A percentile compares a stretch with the other conserved stretches of the same genome.
phyloP scores from a whole-genome alignment of 495 filamentous ascomycete species.

The Aspergillus olivimuriae region DNA sequence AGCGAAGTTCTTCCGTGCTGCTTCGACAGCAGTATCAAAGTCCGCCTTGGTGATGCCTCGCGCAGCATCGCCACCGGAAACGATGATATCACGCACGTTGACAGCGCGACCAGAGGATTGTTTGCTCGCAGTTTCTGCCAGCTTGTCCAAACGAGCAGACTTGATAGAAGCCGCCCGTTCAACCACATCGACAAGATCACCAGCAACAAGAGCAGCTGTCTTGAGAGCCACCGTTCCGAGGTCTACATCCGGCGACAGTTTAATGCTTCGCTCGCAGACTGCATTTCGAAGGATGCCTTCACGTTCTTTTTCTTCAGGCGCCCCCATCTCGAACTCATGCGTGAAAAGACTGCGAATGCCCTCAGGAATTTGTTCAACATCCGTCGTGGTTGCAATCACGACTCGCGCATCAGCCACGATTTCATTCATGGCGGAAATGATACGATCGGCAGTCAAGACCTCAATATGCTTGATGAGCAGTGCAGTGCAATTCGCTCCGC shows the following conservation, averaged over 20 bases:
- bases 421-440: slow-evolving; percentile 75
- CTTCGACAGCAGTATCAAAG: slow-evolving; percentile 85
- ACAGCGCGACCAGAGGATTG: slow-evolving; percentile 37
- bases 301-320: slow-evolving; percentile 87
- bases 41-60: slow-evolving; percentile 77
- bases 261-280: slow-evolving; percentile 65
- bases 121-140: slow-evolving; percentile 46
- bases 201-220: slow-evolving; percentile 91
- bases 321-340: slow-evolving; percentile 89
- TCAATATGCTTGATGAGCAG: slow-evolving; percentile 84
- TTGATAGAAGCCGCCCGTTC: slow-evolving; percentile 78
- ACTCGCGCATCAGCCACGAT: slow-evolving; percentile 67
- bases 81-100: slow-evolving; percentile 70
- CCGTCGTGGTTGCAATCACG: slow-evolving; percentile 86
- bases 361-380: slow-evolving; percentile 89
- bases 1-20: slow-evolving; percentile 93
- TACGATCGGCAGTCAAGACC: slow-evolving; percentile 82
- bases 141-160: slow-evolving; percentile 60
- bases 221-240: slow-evolving; percentile 79
- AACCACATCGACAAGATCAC: slow-evolving; percentile 89
- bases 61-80: slow-evolving; percentile 81
- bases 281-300: slow-evolving; percentile 78
- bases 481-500: slow-evolving; percentile 75
- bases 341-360: slow-evolving; percentile 86
- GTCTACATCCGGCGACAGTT: slow-evolving; percentile 72